Evolutionary conservation across 257 asterid species (phyloP).

Genomic region (Thymus mandschuricus): DNA sequence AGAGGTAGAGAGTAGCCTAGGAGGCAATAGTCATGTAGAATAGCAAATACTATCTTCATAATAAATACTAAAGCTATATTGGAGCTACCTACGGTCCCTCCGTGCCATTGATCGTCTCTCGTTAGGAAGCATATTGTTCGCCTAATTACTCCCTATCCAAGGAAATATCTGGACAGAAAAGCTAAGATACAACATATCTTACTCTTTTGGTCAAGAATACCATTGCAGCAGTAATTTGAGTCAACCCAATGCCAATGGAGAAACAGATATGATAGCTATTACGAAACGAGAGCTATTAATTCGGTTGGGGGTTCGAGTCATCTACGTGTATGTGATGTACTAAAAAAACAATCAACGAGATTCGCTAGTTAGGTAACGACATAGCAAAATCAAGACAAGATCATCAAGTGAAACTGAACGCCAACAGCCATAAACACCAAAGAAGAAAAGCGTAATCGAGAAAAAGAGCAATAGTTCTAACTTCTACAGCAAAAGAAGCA

Average conservation of each 20-base stretch:
- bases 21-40: not conserved
- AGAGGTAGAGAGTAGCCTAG: not conserved
- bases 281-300: too few relatives aligned
- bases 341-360: too few relatives aligned
- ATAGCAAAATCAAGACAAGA: too few relatives aligned
- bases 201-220: not conserved
- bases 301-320: too few relatives aligned
- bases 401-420: too few relatives aligned
- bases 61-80: not conserved
- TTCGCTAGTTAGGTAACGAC: too few relatives aligned
- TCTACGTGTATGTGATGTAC: too few relatives aligned
- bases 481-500: not conserved
- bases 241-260: too few relatives aligned
- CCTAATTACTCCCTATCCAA: not conserved
- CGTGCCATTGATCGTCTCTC: not conserved
- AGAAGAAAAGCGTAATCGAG: too few relatives aligned
- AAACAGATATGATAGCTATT: too few relatives aligned
- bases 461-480: too few relatives aligned
- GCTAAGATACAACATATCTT: not conserved
- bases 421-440: too few relatives aligned
- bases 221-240: not conserved
- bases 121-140: not conserved
- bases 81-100: not conserved
- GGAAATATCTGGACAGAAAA: not conserved
- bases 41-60: not conserved